Evolutionary conservation across 345 rosid species (phyloP), one percentile per base, ranked within the genome.

Genomic region (Combretum micranthum): DNA sequence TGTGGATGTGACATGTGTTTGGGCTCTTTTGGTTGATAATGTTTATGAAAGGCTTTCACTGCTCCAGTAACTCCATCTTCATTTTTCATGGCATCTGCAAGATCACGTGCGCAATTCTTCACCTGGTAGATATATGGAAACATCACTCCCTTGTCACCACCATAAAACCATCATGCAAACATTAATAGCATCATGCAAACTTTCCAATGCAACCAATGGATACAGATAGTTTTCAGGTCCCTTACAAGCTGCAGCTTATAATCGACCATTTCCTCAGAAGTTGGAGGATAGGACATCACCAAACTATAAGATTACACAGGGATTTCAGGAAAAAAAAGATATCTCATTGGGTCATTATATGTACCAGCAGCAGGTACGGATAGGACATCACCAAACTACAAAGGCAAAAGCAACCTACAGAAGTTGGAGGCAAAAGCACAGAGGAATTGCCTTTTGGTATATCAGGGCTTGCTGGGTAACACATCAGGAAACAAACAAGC

Each of bases 41-140:
- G 82, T 65, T 74, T 77, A 46, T 77, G 77, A 64, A 82, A 82
- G 50, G 83, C 81, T 42, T 55, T 66, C 23, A 79, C 83, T n/a
- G 83, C 82, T 44, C 82, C 87, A 50, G 73, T 44, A 19, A 76
- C 83, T 16, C 83, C 80, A 51, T 82, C 87, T 64, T 82, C 84
- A 12, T 63, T 47, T 54, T 71, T 74, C 72, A 83, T 75, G 44
- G 64, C 80, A 65, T 69, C 56, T 4, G 85, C 80, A 42, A 80
- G 12, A 47, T 75, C 77, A 4, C 61, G 55, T 6, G 81, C 84
- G 17, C 64, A 26, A 15, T 46, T n/a, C 64, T 82, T 82, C 60
- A 82, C 87, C 84, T 78, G 79, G 18, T 18, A 20, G 49, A 0
- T 48, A n/a, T 17, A 20, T 0, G 15, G 48, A 4, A 49, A 10